Percentiles rank a stretch among this genome's conserved stretches.
Evolutionary conservation across 306 rosid species (phyloP).

Genomic region (Castanea sativa): DNA sequence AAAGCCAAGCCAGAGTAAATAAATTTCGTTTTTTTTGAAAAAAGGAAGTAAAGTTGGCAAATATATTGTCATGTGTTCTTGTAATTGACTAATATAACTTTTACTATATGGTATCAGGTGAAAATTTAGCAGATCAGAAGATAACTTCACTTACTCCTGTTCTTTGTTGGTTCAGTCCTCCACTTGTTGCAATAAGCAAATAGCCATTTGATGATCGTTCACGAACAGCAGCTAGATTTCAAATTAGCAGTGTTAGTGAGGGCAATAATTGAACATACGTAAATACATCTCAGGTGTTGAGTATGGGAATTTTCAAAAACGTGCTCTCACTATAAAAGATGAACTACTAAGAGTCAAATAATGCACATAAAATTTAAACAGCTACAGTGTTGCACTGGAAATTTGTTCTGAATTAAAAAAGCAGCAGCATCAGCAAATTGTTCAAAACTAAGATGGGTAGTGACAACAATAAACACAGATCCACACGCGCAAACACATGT

Average conservation of each 20-base stretch:
- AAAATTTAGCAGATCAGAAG: slow-evolving; percentile 12
- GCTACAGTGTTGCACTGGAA: neutral
- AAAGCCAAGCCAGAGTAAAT: slow-evolving; percentile 4
- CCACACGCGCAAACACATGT: neutral
- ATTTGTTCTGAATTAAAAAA: neutral
- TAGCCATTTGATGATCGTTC: slow-evolving; percentile 80
- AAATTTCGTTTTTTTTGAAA: neutral
- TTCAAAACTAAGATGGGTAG: neutral
- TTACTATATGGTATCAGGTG: neutral
- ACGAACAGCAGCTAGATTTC: slow-evolving; percentile 55
- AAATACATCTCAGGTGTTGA: neutral
- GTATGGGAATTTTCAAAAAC: neutral
- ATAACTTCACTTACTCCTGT: slow-evolving; percentile 72
- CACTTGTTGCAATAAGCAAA: slow-evolving; percentile 94
- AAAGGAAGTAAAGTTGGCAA: neutral
- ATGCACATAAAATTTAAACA: neutral
- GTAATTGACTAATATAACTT: slow-evolving; percentile 13
- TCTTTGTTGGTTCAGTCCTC: slow-evolving; percentile 96
- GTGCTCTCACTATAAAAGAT: neutral
- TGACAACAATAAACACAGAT: neutral
- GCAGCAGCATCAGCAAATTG: neutral
- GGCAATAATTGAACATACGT: slow-evolving; percentile 16
- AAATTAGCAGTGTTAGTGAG: slow-evolving; percentile 22
- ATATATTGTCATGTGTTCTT: neutral
- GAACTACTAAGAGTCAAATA: neutral